A percentile compares a stretch with the other conserved stretches of the same genome.
phyloP scores from a whole-genome alignment of 2,329 filamentous ascomycete genomes.

The Dactylellina parvicollis region DNA sequence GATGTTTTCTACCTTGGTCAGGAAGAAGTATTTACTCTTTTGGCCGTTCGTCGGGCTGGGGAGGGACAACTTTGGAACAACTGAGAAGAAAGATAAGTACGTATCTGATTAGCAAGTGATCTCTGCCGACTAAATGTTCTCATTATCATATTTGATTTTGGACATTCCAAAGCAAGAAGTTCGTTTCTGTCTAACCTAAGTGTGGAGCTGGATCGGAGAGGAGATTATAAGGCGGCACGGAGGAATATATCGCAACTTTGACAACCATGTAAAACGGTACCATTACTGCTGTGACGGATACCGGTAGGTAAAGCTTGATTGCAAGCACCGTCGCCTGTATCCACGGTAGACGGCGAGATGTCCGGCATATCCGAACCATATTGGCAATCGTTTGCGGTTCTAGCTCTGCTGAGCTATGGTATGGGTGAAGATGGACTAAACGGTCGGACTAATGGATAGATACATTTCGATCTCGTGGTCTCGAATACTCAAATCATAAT shows the following conservation, averaged over 20 bases:
- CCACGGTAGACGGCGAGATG: background rate
- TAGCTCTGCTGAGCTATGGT: background rate
- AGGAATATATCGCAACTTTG: conserved; percentile 11
- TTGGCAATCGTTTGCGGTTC: background rate
- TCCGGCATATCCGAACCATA: background rate
- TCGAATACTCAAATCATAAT: too few relatives aligned
- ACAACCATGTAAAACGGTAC: conserved; percentile 34
- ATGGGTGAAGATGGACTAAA: too few relatives aligned
- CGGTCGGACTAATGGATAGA: too few relatives aligned
- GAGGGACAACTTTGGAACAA: conserved; percentile 14
- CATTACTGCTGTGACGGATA: background rate
- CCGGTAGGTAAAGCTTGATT: background rate
- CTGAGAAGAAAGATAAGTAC: background rate
- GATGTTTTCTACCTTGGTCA: conserved; percentile 2
- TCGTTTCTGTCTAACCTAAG: conserved; percentile 1
- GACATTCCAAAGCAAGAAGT: too few relatives aligned
- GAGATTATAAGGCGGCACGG: conserved; percentile 1
- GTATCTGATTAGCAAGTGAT: background rate
- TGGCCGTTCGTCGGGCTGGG: background rate
- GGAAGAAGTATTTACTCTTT: conserved; percentile 34
- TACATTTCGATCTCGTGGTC: too few relatives aligned
- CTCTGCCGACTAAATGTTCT: too few relatives aligned
- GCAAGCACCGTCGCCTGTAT: background rate
- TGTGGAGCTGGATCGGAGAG: background rate
- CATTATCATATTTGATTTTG: too few relatives aligned